Evolutionary conservation across 345 rosid genomes (phyloP), one percentile per base, ranked within the genome.

Genomic region (Citrus sinensis): DNA sequence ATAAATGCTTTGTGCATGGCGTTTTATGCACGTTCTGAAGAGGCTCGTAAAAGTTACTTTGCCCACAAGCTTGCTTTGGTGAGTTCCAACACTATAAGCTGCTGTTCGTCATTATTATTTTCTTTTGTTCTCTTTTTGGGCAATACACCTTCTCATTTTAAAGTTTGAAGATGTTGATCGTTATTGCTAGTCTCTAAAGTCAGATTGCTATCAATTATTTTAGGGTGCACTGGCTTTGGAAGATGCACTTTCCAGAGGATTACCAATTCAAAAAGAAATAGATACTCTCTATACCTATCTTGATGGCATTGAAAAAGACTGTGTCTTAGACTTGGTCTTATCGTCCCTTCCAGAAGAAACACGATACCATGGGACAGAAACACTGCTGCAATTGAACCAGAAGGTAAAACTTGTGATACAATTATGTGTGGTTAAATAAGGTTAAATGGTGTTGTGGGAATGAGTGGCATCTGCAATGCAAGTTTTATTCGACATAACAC

Each of bases 41-140:
- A 92, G 85, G 93, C 97, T 70, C 94, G 93, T 54, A 90, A 89
- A 83, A 92, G 89, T 83, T 93, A 94, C 87, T 94, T 94, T 79
- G 92, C 89, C 87, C 97, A 94, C 88, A 96, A 90, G 92, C 97
- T 96, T 79, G 94, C 98, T 73, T 81, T 91, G 93, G 99, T 96
- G 87, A 73, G 69, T 68, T 78, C 46, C 32, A 37, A 35, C 25
- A 19, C 37, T 65, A 22, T 7, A 37, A 61, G 35, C 25, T 73
- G 27, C 24, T 82, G 11, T 24, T 2, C 35, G 3, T 63, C 32
- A 46, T 75, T 75, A 22, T 8, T 13, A 7, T 1, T 13, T 40
- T 39, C 2, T 39, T 22, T 2, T 37, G 7, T 76, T 27, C 16
- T 64, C 4, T 35, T 42, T 17, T 51, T 3, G 22, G 34, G 34